Base-by-base conservation (phyloP, 345 rosid species). In the Aurinia saxatilis region DNA sequence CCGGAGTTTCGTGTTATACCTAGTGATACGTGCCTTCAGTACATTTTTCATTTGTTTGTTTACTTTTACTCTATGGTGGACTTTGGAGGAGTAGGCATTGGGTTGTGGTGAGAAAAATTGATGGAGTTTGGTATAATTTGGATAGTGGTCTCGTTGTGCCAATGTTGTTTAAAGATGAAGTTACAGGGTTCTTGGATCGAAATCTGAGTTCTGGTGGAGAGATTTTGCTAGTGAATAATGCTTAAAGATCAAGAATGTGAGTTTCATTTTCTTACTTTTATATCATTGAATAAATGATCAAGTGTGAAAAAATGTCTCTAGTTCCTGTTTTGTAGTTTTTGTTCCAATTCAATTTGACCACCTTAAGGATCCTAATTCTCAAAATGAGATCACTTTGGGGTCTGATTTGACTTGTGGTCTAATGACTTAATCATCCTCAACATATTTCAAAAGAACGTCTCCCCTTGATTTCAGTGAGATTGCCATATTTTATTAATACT, bases 11-110 rank as follows among this genome's bases (percentile, higher is more conserved):
- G n/a, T n/a, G n/a, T n/a, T n/a, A n/a, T n/a, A n/a, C n/a, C n/a
- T n/a, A n/a, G n/a, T n/a, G n/a, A n/a, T n/a, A n/a, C n/a, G n/a
- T n/a, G n/a, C n/a, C n/a, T n/a, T n/a, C n/a, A n/a, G n/a, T n/a
- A n/a, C n/a, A n/a, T n/a, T n/a, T n/a, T n/a, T n/a, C n/a, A n/a
- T n/a, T n/a, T n/a, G n/a, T n/a, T n/a, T n/a, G n/a, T n/a, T n/a
- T n/a, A n/a, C n/a, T n/a, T n/a, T n/a, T n/a, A n/a, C n/a, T n/a
- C n/a, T 83, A 80, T 42, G 89, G 79, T 13, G 96, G 96, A 67
- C 72, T 90, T 27, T 90, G 99, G 93, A 84, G 74, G 73, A 46
- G 87, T 59, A 83, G 99, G 72, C 97, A 86, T 75, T 88, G 99
- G 99, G 75, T 86, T 54, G 72, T 90, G 5, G 3, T 90, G 78